These are phyloP conservation scores for Monsonia emarginata DNA, from an alignment of 441 rosid genomes.

Conservation along the genomic window DNA sequence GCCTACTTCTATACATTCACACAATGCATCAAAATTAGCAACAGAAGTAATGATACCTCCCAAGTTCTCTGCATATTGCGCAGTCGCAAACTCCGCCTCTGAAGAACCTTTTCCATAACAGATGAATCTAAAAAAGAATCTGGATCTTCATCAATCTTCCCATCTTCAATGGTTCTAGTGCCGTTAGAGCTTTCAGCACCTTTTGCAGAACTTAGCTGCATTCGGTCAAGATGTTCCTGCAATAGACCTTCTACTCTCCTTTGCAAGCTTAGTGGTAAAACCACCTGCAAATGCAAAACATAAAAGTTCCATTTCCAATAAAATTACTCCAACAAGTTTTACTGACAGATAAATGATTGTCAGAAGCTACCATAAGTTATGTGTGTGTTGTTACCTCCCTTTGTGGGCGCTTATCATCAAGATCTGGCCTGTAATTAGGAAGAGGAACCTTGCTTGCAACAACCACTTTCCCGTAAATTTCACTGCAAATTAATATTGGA, in stretches of 20 bases:
- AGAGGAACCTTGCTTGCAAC: slow-evolving; percentile 97
- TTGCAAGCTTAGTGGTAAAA: slow-evolving; percentile 73
- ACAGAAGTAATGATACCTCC: slow-evolving; percentile 40
- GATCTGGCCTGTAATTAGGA: slow-evolving; percentile 90
- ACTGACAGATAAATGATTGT: not conserved
- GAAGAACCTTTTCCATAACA: slow-evolving; percentile 92
- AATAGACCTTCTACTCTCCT: slow-evolving; percentile 89
- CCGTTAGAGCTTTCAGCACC: slow-evolving; percentile 25
- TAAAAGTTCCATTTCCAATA: slow-evolving; percentile 6
- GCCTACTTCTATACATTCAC: no score
- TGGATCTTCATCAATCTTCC: slow-evolving; percentile 33
- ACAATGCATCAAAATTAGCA: not conserved
- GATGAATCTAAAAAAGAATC: slow-evolving; percentile 64
- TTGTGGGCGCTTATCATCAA: slow-evolving; percentile 96
- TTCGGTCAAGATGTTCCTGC: slow-evolving; percentile 82
- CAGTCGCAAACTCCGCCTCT: slow-evolving; percentile 79
- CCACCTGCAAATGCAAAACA: slow-evolving; percentile 44
- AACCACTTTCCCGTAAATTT: slow-evolving; percentile 82
- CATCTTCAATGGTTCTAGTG: slow-evolving; percentile 35
- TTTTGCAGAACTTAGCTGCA: slow-evolving; percentile 43
- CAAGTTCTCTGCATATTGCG: slow-evolving; percentile 89
- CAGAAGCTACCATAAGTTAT: slow-evolving; percentile 12
- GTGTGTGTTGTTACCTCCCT: slow-evolving; percentile 55
- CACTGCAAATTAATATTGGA: slow-evolving; percentile 29
- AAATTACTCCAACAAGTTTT: not conserved